phyloP scores from a whole-genome alignment of 2,329 filamentous ascomycete species.

The Aspergillus awamori region DNA sequence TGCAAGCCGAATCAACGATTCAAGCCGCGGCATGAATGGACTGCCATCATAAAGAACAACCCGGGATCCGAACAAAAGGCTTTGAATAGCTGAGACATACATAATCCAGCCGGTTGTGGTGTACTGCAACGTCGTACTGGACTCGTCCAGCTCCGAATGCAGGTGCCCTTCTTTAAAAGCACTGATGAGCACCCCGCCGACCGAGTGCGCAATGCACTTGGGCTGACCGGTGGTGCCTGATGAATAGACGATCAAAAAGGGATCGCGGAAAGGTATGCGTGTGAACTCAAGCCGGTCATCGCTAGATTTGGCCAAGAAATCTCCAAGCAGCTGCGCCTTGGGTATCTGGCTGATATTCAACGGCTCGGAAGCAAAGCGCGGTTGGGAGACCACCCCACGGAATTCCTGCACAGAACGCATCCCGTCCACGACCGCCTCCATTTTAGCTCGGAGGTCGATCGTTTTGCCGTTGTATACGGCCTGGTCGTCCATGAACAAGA shows the following conservation, averaged over 20 bases:
- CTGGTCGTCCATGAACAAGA: constrained; percentile 81
- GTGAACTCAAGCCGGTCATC: constrained; percentile 56
- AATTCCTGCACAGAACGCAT: constrained; percentile 66
- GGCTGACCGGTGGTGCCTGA: constrained; percentile 81
- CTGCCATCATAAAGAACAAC: constrained; percentile 80
- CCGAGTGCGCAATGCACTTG: constrained; percentile 81
- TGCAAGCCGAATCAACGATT: constrained; percentile 64
- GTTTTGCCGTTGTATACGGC: constrained; percentile 78
- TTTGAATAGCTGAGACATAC: constrained; percentile 67
- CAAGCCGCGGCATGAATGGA: constrained; percentile 71
- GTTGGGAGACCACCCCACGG: constrained; percentile 64
- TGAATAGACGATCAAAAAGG: constrained; percentile 75
- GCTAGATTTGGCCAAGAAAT: constrained; percentile 40
- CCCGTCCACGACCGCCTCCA: constrained; percentile 65
- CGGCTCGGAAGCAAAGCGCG: constrained; percentile 61
- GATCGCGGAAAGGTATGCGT: constrained; percentile 70
- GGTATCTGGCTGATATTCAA: constrained; percentile 62
- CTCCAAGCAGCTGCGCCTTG: constrained; percentile 42
- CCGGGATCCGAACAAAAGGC: constrained; percentile 62
- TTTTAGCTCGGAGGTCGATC: constrained; percentile 72
- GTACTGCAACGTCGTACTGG: constrained; percentile 58
- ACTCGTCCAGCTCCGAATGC: constrained; percentile 51
- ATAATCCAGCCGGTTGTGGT: constrained; percentile 86
- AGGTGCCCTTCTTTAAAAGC: constrained; percentile 62
- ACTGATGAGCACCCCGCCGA: constrained; percentile 42